Base-by-base conservation (phyloP, 306 rosid species). In the Acmispon strigosus region DNA sequence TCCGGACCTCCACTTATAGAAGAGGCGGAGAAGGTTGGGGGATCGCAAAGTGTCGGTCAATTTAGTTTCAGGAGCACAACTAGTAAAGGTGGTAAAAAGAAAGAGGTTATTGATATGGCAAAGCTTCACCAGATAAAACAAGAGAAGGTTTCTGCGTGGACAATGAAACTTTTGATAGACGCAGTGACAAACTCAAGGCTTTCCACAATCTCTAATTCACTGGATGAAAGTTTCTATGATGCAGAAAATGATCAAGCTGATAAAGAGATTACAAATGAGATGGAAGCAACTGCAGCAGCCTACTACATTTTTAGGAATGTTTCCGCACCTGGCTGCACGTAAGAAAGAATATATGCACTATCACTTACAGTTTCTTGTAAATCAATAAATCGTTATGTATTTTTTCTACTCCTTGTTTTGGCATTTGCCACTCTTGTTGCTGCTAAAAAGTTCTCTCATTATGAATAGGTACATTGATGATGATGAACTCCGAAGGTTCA, bases 101-200 rank as follows among this genome's bases (percentile, higher is more conserved):
- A 86, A 55, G 83, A 79, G 81, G 86, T 84, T 22, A 91, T 91
- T 42, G 91, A 95, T 69, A 78, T 95, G 79, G 86, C 82, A 17
- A 83, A 83, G 82, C 83, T 95, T 76, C 95, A 89, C 42, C 62
- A 67, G 80, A 86, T 95, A 86, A 95, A 91, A 76, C 92, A 83
- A 53, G 97, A 87, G 64, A 94, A 87, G 76, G 96, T 95, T 73
- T 89, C 96, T 7, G 90, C 99, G 5, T 91, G 99, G 97, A 95
- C 96, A 6, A 91, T 95, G 97, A 95, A 95, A 85, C 83, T 78
- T 43, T 78, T 95, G 86, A 83, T 91, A 34, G 97, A 95, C 59
- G 97, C 92, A 42, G 89, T 91, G 78, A 60, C 81, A 16, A 87
- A 77, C 78, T 91, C 97, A n/a, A 86, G 96, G 74, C 80, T 94